A percentile compares a stretch with the other conserved stretches of the same genome.
Conservation (phyloP, 164 flowering plant genomes). For the Umbilicus rupestris region DNA sequence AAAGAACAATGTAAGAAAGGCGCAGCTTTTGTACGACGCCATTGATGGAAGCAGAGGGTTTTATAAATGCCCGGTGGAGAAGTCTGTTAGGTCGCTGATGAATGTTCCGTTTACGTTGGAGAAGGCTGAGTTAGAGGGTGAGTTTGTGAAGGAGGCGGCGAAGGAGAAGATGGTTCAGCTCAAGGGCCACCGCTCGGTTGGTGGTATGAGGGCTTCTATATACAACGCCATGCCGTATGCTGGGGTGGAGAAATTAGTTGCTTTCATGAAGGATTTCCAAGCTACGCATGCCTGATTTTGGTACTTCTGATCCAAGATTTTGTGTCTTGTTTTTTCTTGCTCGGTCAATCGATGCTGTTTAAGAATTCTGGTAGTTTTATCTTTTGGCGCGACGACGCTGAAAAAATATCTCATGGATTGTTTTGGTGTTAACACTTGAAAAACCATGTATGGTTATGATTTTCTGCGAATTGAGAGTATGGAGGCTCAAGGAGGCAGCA, state of each 20-base stretch:
- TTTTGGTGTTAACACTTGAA: background rate
- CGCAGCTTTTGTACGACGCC: constrained; percentile 53
- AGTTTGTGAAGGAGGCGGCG: constrained; percentile 78
- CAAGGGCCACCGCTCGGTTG: constrained; percentile 95
- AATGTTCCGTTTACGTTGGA: constrained; percentile 92
- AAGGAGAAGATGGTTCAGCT: constrained; percentile 90
- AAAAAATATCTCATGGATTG: background rate
- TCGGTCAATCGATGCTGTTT: background rate
- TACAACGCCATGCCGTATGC: constrained; percentile 96
- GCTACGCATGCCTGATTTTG: constrained; percentile 52
- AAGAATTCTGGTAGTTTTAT: background rate
- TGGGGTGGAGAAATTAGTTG: constrained; percentile 91
- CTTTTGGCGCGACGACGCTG: background rate
- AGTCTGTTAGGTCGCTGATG: constrained; percentile 89
- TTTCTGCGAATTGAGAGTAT: background rate
- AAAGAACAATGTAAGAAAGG: constrained; percentile 81
- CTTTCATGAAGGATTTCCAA: constrained; percentile 94
- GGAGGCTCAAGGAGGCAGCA: background rate
- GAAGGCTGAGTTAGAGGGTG: constrained; percentile 76
- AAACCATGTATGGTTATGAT: background rate
- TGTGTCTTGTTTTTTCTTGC: background rate
- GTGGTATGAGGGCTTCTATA: constrained; percentile 95
- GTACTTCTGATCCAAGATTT: background rate
- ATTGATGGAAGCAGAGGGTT: constrained; percentile 83
- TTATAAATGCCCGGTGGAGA: constrained; percentile 83